Base-by-base conservation (phyloP, 306 rosid species). In the Prunus dulcis region DNA sequence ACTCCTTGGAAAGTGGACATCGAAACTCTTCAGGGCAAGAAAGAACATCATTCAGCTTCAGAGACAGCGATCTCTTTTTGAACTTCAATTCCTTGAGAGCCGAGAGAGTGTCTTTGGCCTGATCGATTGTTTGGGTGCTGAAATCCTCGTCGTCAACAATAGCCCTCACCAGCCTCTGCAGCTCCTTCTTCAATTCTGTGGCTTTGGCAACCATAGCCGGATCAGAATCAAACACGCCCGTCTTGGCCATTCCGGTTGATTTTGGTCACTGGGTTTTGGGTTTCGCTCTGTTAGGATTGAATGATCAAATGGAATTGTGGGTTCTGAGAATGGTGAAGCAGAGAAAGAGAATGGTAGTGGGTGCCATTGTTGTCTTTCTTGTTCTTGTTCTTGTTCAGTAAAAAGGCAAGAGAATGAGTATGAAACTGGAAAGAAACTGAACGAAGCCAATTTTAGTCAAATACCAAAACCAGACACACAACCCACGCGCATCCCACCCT, bases 1-100 rank as follows among this genome's bases (percentile, higher is more conserved):
- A 81, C 61, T 93, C 96, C 50, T 87, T 87, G 65, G 97, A 93
- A 67, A 93, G 88, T 1, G 98, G 98, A 62, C 98, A 93, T 11
- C 86, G 87, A 67, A 91, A 93, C 74, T 89, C 96, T 18, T 87
- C 90, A 3, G 97, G 97, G 53, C 85, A 91, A 25, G 82, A 15
- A 38, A 85, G 79, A 73, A 77, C 74, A 15, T 84, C 86, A 15
- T 64, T 85, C 3, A 80, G 80, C 81, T 83, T 88, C 69, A 86
- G 51, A 72, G 96, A 87, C 15, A 81, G 73, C 34, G 94, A 85
- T 67, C 84, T 70, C 49, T 80, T 86, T 67, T 82, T 86, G 41
- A 89, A 80, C 78, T 86, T 89, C 85, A 91, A 70, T 14, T 91
- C 96, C 71, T 81, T 89, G 14, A 93, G 80, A 63, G 90, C 76